Base-by-base conservation (phyloP, 768 basidiomycete species). In the Lactifluus rugatus region DNA sequence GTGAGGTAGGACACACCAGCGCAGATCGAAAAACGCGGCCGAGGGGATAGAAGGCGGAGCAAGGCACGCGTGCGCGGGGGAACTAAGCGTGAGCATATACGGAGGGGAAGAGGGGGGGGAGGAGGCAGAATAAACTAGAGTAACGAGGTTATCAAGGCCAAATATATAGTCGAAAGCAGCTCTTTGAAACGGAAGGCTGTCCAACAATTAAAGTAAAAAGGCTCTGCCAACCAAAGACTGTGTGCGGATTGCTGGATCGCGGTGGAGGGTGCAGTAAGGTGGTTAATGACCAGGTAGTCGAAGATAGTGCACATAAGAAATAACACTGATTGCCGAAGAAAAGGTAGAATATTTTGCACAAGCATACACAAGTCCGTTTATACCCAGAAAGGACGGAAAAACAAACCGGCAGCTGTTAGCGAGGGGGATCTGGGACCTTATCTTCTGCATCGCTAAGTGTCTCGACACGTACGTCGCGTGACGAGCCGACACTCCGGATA, bases 401-500 rank as follows among this genome's bases (percentile, higher is more conserved):
- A 25, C 16, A 21, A 50, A 36, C 34, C 37, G 28, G 53, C 17
- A 19, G 49, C 13, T 14, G 39, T 50, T 58, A 58, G 42, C 55
- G 62, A 10, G 68, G 62, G 57, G 61, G 34, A 66, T 66, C 62
- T 37, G 39, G 62, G 62, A 51, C 66, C 60, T 59, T 67, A 62
- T 41, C 61, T 49, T 73, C 78, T 62, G 72, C 71, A 66, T 81
- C 80, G 68, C 80, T 79, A 58, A 80, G 70, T 63, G 82, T 83
- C 70, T 91, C 88, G 58, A 93, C 87, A 66, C 74, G 81, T 58
- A 89, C 87, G 42, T 87, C 89, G 66, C 89, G 77, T 65, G 84
- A 85, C 42, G 86, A 89, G 65, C 81, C 75, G 37, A 93, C 91
- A 68, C 87, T 91, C 68, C 87, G 75, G 45, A 93, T 86, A 69